A percentile compares a stretch with the other conserved stretches of the same genome.
These are phyloP conservation scores for Boletus subparvulus DNA, from an alignment of 768 basidiomycete genomes.

Conservation along the genomic window DNA sequence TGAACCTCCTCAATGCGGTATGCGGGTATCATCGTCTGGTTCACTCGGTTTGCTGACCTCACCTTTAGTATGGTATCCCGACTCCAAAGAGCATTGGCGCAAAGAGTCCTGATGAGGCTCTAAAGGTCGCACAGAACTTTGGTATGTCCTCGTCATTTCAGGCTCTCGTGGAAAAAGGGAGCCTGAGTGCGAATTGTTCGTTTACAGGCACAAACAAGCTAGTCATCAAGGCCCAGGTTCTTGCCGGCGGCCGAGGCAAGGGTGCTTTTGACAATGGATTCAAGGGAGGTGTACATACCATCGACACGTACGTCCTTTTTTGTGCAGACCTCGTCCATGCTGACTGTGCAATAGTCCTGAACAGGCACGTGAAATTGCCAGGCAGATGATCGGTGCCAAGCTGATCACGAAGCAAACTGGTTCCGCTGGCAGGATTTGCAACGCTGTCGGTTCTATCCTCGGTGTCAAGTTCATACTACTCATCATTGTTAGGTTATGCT, in stretches of 20 bases:
- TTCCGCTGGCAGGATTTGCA: constrained; percentile 87
- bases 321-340: not conserved
- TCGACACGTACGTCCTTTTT: constrained; percentile 61
- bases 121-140: constrained; percentile 84
- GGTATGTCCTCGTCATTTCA: constrained; percentile 45
- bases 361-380: constrained; percentile 83
- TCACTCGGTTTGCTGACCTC: not conserved
- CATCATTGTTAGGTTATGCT: constrained; percentile 82
- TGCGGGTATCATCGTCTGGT: constrained; percentile 18
- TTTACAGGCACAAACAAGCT: constrained; percentile 66
- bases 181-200: not conserved
- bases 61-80: constrained; percentile 82
- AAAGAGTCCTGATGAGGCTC: constrained; percentile 86
- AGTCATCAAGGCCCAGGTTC: constrained; percentile 98
- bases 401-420: constrained; percentile 99
- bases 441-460: constrained; percentile 62
- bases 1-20: constrained; percentile 92
- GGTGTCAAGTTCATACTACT: constrained; percentile 5
- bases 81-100: constrained; percentile 91
- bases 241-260: constrained; percentile 98
- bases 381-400: constrained; percentile 91
- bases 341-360: constrained; percentile 56
- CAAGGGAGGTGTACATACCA: constrained; percentile 95
- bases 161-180: not conserved
- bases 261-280: constrained; percentile 95